phyloP scores from a whole-genome alignment of 768 basidiomycete species.

The Russula abietina region DNA sequence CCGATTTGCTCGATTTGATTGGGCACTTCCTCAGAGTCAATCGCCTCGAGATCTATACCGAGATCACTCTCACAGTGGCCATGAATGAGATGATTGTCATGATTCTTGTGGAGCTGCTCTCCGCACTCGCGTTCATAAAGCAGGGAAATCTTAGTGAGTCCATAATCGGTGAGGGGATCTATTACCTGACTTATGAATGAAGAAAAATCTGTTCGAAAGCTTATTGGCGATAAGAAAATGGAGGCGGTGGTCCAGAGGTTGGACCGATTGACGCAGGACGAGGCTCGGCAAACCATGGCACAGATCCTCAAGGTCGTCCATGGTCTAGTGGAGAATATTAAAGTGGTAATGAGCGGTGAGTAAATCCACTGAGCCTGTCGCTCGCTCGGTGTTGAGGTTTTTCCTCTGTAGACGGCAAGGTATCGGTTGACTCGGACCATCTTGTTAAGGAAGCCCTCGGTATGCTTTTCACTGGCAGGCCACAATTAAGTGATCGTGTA shows the following conservation, averaged over 20 bases:
- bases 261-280: neutral
- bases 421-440: neutral
- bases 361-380: neutral
- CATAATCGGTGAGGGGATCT: neutral
- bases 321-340: neutral
- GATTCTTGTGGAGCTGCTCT: neutral
- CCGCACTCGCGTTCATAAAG: neutral
- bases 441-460: neutral
- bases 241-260: neutral
- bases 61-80: neutral
- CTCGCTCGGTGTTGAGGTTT: neutral
- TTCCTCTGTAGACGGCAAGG: neutral
- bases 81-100: neutral
- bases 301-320: neutral
- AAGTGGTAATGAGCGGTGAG: neutral
- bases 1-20: neutral
- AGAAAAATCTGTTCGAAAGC: neutral
- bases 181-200: neutral
- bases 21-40: neutral
- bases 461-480: neutral
- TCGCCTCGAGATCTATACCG: neutral
- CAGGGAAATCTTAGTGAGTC: neutral
- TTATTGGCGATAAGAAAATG: neutral
- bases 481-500: neutral
- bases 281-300: neutral